Evolutionary conservation across 352 stramenopile species (phyloP).

Genomic region (Globisporangium emineosum): DNA sequence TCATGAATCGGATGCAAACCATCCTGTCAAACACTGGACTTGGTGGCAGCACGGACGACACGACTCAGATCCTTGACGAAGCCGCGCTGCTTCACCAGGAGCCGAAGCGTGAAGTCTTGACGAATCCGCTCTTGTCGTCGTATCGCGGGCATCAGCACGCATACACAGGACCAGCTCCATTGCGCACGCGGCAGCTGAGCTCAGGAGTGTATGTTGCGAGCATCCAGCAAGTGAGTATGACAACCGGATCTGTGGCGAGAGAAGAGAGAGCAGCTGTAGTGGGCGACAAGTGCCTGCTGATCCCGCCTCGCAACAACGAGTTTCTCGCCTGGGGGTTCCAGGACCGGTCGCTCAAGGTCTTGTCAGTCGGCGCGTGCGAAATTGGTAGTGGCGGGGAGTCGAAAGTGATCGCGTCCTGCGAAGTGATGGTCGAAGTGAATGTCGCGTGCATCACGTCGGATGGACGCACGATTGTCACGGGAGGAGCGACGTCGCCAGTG

Average conservation of each 20-base stretch:
- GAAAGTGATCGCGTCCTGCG: conserved; percentile 56
- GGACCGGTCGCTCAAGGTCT: conserved; percentile 58
- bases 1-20: conserved; percentile 68
- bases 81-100: conserved; percentile 49
- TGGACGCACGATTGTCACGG: conserved; percentile 55
- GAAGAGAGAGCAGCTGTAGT: conserved; percentile 47
- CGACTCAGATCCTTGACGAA: conserved; percentile 42
- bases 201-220: conserved; percentile 24
- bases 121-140: conserved; percentile 43
- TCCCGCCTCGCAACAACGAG: conserved; percentile 59
- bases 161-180: background rate
- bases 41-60: conserved; percentile 23
- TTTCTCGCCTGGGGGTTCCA: conserved; percentile 73
- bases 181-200: conserved; percentile 28
- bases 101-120: conserved; percentile 35
- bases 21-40: conserved; percentile 45
- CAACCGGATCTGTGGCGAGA: conserved; percentile 39
- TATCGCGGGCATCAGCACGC: conserved; percentile 28
- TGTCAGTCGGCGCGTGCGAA: conserved; percentile 41
- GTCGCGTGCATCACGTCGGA: conserved; percentile 61
- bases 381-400: conserved; percentile 45
- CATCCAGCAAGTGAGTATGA: conserved; percentile 49
- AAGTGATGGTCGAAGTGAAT: conserved; percentile 50
- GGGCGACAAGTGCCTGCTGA: conserved; percentile 47
- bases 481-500: conserved; percentile 37